Conservation (phyloP, 2,329 filamentous ascomycete species). For the Ampelomyces quisqualis region DNA sequence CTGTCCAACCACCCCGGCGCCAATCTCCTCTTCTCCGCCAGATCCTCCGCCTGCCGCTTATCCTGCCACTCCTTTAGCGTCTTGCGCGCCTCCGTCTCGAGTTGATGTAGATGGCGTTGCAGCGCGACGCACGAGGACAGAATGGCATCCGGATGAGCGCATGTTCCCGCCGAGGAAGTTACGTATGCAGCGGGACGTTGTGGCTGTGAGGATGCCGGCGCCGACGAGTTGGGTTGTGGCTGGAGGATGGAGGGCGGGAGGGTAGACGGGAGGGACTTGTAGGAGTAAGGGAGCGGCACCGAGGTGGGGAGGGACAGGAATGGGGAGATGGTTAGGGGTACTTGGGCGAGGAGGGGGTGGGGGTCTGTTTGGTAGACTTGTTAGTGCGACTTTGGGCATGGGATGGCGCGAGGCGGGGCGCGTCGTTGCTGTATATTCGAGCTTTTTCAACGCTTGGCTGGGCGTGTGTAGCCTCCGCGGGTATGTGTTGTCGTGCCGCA, state of each 20-base stretch:
- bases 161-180: slow-evolving; percentile 70
- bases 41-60: slow-evolving; percentile 62
- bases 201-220: slow-evolving; percentile 61
- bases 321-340: slow-evolving; percentile 89
- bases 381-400: background rate
- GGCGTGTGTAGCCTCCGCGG: too few relatives aligned
- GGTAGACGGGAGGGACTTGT: slow-evolving; percentile 84
- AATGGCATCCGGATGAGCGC: slow-evolving; percentile 82
- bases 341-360: slow-evolving; percentile 86
- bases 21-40: slow-evolving; percentile 76
- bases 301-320: slow-evolving; percentile 89
- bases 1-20: slow-evolving; percentile 82
- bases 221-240: slow-evolving; percentile 20
- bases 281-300: slow-evolving; percentile 91
- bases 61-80: slow-evolving; percentile 71
- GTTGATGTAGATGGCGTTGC: slow-evolving; percentile 69
- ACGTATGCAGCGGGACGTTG: slow-evolving; percentile 60
- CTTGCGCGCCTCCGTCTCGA: slow-evolving; percentile 66
- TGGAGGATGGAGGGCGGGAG: slow-evolving; percentile 70
- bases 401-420: background rate
- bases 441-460: background rate
- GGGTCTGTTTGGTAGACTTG: slow-evolving; percentile 50
- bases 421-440: background rate
- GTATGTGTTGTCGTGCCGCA: too few relatives aligned
- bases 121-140: slow-evolving; percentile 77